Evolutionary conservation across 768 basidiomycete genomes (phyloP), one percentile per base, ranked within the genome.

Genomic region (Kwoniella sp.): DNA sequence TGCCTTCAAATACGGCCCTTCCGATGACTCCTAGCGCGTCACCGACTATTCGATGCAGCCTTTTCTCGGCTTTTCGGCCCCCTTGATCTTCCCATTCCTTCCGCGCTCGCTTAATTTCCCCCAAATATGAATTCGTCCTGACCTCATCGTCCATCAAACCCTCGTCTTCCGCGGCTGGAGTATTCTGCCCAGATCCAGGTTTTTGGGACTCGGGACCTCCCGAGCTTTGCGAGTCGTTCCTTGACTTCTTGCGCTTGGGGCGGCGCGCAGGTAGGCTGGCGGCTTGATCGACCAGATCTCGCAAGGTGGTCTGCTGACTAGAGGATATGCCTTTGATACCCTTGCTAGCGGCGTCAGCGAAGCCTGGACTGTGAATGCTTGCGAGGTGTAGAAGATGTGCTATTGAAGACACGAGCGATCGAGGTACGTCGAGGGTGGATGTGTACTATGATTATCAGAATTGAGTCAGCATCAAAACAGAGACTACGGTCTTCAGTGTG

Each of bases 21-120:
- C 71, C 71, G 2, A 73, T 60, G 30, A 49, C 60, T 10, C 66
- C 68, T 15, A 68, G 12, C 25, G 67, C 64, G 27, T 73, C 64
- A 0, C 60, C 62, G 0, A 73, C 25, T 12, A 68, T 25, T 24
- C 64, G 29, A 8, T 27, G 26, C 19, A 73, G 7, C 15, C 48
- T 40, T 47, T 54, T 26, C 25, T 67, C 70, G 44, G 24, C 40
- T 27, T 36, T 46, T 6, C 13, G 10, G 9, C 30, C 8, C 12
- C 44, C 40, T 12, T 52, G 49, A 7, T 12, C 27, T 21, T 67
- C 63, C 37, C 63, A 44, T 44, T 51, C 46, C 17, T 57, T 47
- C 21, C 40, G 30, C 7, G 40, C 40, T 44, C 17, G 7, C 40
- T 44, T 19, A 19, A 44, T 44, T 3, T 19, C 40, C 40, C 40